Base-by-base conservation (phyloP, 1,139 yeast species). In the Pichia sp. region DNA sequence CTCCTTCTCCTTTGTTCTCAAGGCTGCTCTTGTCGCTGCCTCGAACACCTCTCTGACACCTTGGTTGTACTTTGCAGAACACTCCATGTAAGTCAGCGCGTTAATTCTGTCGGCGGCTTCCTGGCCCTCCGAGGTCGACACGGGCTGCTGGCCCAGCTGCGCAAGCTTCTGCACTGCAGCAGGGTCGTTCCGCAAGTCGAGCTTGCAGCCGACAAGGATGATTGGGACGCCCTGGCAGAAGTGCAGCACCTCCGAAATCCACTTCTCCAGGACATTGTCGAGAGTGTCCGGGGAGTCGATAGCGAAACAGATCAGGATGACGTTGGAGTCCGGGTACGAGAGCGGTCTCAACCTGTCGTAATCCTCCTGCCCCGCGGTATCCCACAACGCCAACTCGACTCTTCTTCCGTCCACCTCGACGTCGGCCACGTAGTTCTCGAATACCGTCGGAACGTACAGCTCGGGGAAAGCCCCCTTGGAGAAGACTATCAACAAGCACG, bases 401-500 rank as follows among this genome's bases (percentile, higher is more conserved):
- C 87, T 87, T 77, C 95, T 86, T 55, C 97, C 96, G 67, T 90
- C 92, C 59, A 90, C 95, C 71, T 87, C 95, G 56, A 90, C 96
- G 69, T 89, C 95, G 49, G 96, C 92, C 64, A 89, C 96, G 73
- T 90, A 90, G 77, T 90, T 90, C 72, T 90, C 97, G 69, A 90
- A 90, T 57, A 90, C 97, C 32, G 97, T 90, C 65, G 97, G 97
- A 51, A 90, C 96, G 71, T 90, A 90, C 57, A 89, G 93, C 70
- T 89, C 95, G 61, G 97, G 97, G 83, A 90, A 90, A 55, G 95
- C 89, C 61, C 97, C 97, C 75, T 89, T 88, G 61, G 96, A 87
- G 72, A 90, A 90, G 23, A 88, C 96, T 70, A 85, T 84, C 71
- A 86, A 79, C 65, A 86, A 77, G 81, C 90, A 86, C 7, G 93